Conservation (phyloP, 371 early-diverging fungal genomes). For the Nosema muscidifuracis region DNA sequence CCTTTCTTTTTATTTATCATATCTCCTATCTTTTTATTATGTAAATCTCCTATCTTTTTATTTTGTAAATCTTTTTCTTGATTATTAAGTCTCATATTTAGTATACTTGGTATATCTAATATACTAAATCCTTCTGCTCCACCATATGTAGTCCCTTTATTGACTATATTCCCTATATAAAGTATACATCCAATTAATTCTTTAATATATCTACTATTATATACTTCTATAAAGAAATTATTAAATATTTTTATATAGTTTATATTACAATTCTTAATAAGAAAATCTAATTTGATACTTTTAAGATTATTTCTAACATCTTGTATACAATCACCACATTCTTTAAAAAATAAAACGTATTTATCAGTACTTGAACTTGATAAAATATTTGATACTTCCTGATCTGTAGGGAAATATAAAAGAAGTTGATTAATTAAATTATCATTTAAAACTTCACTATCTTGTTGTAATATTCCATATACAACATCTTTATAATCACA, state of each 20-base stretch:
- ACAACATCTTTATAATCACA: conserved; percentile 28
- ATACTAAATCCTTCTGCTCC: conserved; percentile 48
- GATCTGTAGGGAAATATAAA: conserved; percentile 45
- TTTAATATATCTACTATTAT: conserved; percentile 12
- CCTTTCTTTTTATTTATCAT: background rate
- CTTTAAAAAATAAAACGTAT: conserved; percentile 43
- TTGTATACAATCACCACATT: conserved; percentile 13
- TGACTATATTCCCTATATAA: conserved; percentile 46
- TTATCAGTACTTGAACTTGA: conserved; percentile 21
- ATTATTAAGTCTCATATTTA: conserved; percentile 15
- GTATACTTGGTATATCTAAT: conserved; percentile 22
- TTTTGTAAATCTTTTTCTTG: too few species aligned
- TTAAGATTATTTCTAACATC: conserved; percentile 6
- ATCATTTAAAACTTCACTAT: conserved; percentile 30
- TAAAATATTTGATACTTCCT: conserved; percentile 25
- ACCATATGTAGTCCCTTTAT: conserved; percentile 31
- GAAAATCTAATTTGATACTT: conserved; percentile 17
- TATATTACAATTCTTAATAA: conserved; percentile 5
- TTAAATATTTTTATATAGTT: background rate
- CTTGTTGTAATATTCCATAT: conserved; percentile 13
- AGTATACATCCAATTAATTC: conserved; percentile 28
- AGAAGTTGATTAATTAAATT: conserved; percentile 54
- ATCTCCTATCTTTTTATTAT: background rate
- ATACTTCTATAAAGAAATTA: conserved; percentile 6
- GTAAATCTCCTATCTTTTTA: background rate